Base-by-base conservation (phyloP, 768 basidiomycete species). In the Boletus eberwhitei region DNA sequence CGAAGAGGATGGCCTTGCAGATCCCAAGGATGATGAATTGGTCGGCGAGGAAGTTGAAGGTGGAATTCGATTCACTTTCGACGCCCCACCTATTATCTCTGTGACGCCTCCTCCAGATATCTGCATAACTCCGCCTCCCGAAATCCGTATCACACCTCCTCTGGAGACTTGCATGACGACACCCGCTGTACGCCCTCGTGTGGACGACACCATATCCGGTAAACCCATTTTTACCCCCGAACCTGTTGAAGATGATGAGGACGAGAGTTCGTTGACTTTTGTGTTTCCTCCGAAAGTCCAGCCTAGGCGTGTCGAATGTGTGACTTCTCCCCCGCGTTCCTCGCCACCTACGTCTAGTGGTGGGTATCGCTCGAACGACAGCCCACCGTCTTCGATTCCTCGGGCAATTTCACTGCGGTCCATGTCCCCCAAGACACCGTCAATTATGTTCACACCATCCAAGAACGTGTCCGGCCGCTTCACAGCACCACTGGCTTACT, bases 41-140 rank as follows among this genome's bases (percentile, higher is more conserved):
- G 76, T 83, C 51, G 85, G 84, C 31, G 81, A 86, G 55, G 70
- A 67, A 52, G 80, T 81, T 40, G 82, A 79, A 47, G 78, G 84
- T 31, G 89, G 88, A 6, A 87, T 91, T 64, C 83, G 79, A 57
- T 89, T 90, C 60, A 86, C 79, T 4, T 89, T 90, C 57, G 83
- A 81, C 4, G 80, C 84, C 19, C 85, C 88, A n/a, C 71, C 68
- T 39, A 58, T 61, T 40, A 60, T 62, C 54, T 58, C 53, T 58
- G 60, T 66, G 35, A 64, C 70, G 21, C 63, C 73, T 34, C 65
- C 71, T 8, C 55, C 61, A 8, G 56, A 61, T 3, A 31, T 57
- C 53, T 64, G 55, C 54, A 48, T 53, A 19, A 65, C 70, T n/a
- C 64, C 72, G 11, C 64, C 71, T 35, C 64, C 69, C 19, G 59